A percentile compares a stretch with the other conserved stretches of the same genome.
These are phyloP conservation scores for Chimonanthus praecox DNA, from an alignment of 164 flowering plant genomes.

Conservation along the genomic window DNA sequence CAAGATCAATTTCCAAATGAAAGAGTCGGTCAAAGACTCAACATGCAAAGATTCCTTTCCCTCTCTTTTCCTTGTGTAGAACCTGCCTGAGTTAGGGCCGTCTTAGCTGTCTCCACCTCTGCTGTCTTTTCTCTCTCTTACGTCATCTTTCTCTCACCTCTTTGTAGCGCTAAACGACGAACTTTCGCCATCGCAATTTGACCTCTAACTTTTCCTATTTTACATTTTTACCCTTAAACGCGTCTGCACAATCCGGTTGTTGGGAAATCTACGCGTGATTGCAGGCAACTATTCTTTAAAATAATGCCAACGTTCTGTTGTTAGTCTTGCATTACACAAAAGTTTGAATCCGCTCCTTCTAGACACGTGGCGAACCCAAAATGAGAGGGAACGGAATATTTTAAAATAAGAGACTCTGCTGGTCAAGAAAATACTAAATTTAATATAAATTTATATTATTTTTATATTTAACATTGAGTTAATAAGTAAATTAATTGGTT, in stretches of 20 bases:
- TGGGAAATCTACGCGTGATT: no score
- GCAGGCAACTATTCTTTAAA: no score
- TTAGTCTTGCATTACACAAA: no score
- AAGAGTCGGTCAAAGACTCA: background rate
- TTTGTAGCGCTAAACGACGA: background rate
- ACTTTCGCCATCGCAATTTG: background rate
- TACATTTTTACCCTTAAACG: background rate
- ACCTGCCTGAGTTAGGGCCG: background rate
- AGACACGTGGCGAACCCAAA: no score
- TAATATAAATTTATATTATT: no score
- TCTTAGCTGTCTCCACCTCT: background rate
- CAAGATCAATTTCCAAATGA: background rate
- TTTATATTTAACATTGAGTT: no score
- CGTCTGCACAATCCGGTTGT: background rate
- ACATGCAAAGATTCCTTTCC: background rate
- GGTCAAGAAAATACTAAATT: no score
- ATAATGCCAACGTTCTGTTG: no score
- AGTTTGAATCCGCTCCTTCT: no score
- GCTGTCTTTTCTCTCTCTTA: background rate
- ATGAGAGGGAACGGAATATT: no score
- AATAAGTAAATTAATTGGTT: no score
- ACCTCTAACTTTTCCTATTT: background rate
- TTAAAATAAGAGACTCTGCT: no score
- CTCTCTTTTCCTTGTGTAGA: background rate
- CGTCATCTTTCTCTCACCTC: background rate